Evolutionary conservation across 2,329 filamentous ascomycete species (phyloP).

Genomic region (Colletotrichum musicola): DNA sequence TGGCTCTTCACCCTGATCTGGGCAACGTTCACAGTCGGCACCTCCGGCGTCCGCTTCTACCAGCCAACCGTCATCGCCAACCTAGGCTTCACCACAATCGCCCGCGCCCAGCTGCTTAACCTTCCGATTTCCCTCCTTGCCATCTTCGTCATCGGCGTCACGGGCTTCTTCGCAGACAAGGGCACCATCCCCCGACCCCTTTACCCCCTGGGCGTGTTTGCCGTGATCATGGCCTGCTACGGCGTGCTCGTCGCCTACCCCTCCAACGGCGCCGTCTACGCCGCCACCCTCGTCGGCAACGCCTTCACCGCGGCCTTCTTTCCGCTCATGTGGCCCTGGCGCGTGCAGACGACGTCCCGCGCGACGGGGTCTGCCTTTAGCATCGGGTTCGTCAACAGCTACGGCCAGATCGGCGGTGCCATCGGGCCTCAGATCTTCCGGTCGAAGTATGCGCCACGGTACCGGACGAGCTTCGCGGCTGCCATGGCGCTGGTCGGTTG

Average conservation of each 20-base stretch:
- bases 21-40: slow-evolving; percentile 58
- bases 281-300: slow-evolving; percentile 59
- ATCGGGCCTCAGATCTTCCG: slow-evolving; percentile 62
- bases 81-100: slow-evolving; percentile 55
- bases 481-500: slow-evolving; percentile 59
- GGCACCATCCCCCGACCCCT: slow-evolving; percentile 57
- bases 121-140: slow-evolving; percentile 58
- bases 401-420: slow-evolving; percentile 62
- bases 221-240: slow-evolving; percentile 59
- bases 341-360: slow-evolving; percentile 59
- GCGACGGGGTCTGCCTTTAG: slow-evolving; percentile 64
- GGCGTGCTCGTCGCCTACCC: slow-evolving; percentile 59
- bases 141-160: slow-evolving; percentile 56
- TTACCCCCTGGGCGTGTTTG: slow-evolving; percentile 57
- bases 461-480: slow-evolving; percentile 56
- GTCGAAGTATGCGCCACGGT: slow-evolving; percentile 58
- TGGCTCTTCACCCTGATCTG: slow-evolving; percentile 61
- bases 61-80: slow-evolving; percentile 57
- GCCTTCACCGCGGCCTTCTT: slow-evolving; percentile 58
- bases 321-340: slow-evolving; percentile 66
- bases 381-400: slow-evolving; percentile 63
- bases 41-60: slow-evolving; percentile 56
- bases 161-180: slow-evolving; percentile 57
- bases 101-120: slow-evolving; percentile 61
- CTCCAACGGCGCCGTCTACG: slow-evolving; percentile 59